Base-by-base conservation (phyloP, 345 rosid species). In the Bruguiera parviflora region DNA sequence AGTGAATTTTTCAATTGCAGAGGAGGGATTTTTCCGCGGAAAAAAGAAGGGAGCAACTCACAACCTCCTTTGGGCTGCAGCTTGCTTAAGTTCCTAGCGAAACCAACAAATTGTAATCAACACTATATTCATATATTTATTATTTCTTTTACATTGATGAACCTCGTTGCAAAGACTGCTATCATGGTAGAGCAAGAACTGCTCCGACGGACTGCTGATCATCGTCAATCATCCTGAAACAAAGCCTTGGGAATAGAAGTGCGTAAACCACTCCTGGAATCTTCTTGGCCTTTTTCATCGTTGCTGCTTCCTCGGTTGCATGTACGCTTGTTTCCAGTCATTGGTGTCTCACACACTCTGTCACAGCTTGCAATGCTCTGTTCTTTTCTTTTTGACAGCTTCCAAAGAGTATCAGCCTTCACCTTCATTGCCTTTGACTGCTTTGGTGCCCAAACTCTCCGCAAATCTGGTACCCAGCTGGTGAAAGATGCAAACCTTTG, bases 401-500 rank as follows among this genome's bases (percentile, higher is more conserved):
- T 89, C 66, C 71, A 56, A 22, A 63, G 58, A 71, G 63, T 58
- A 65, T 80, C 78, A 5, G 78, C 53, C 77, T 73, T 83, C 13
- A 27, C 37, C 66, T 82, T 85, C 70, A 8, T 61, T 6, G 84
- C 56, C 53, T 71, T 78, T 0, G 61, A 69, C 69, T 84, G 90
- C 82, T 88, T 92, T 24, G 98, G 94, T 31, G 92, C 96, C 97
- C 98, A 95, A 58, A 95, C 96, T 80, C 91, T 83, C 76, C 81
- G 92, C 71, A 95, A 83, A 80, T 95, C 93, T 20, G 97, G 98
- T 78, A 78, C 79, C 92, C 96, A 84, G 65, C 90, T 95, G 16
- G 95, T 84, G 79, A 86, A 88, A 61, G 93, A 87, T 58, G 96
- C 81, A 73, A 90, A 86, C 58, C 92, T 84, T 64, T 88, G 78